Conservation (phyloP, 2,329 filamentous ascomycete species). For the Neofusicoccum sp. region DNA sequence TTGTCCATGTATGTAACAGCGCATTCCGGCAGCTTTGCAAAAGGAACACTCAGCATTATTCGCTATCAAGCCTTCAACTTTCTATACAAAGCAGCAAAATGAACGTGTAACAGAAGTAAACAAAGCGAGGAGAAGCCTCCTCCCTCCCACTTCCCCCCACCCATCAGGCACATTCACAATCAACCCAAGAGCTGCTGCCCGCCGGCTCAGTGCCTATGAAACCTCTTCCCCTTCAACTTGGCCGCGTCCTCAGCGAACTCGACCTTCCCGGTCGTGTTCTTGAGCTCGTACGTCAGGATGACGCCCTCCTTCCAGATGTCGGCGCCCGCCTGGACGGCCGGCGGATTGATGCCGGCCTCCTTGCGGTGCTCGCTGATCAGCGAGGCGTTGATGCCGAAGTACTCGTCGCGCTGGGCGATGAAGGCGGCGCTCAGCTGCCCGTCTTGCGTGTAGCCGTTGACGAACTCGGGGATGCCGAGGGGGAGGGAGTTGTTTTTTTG, state of each 20-base stretch:
- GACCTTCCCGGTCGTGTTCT: neutral
- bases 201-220: no score
- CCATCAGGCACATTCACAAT: no score
- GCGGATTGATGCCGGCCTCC: neutral
- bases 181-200: no score
- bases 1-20: no score
- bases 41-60: no score
- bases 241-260: neutral
- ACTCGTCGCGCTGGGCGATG: conserved; percentile 6
- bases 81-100: no score
- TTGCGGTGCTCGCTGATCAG: neutral
- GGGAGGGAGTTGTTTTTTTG: conserved; percentile 7
- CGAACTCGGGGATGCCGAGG: conserved; percentile 9
- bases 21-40: no score
- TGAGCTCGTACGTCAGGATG: neutral
- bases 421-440: neutral
- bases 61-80: no score
- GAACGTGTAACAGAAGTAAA: no score
- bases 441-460: conserved; percentile 5
- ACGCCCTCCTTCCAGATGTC: conserved; percentile 9
- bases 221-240: no score
- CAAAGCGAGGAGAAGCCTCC: no score
- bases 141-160: no score
- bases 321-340: neutral
- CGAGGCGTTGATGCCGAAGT: neutral